These are phyloP conservation scores for Pleurotus djamor DNA, from an alignment of 768 basidiomycete genomes.

Conservation along the genomic window DNA sequence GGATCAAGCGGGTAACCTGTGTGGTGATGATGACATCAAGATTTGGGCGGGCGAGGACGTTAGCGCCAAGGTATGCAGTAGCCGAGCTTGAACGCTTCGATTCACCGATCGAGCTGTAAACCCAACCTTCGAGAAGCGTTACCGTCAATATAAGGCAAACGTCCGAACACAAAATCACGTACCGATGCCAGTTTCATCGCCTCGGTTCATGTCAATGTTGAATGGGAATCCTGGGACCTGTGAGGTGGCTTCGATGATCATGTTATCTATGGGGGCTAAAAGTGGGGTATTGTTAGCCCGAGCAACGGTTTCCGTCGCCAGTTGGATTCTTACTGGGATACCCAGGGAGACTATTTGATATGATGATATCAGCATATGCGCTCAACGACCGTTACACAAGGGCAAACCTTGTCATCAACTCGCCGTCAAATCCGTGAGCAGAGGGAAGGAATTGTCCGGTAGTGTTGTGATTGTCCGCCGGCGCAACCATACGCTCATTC, in stretches of 20 bases:
- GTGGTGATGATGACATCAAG: conserved; percentile 20
- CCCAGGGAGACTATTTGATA: conserved; percentile 25
- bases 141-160: too few species aligned
- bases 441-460: conserved; percentile 27
- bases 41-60: conserved; percentile 19
- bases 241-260: conserved; percentile 22
- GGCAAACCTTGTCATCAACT: too few species aligned
- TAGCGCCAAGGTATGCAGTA: conserved; percentile 21
- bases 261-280: conserved; percentile 17
- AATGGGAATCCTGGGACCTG: conserved; percentile 29
- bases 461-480: conserved; percentile 26
- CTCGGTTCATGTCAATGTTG: conserved; percentile 32
- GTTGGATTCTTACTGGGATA: conserved; percentile 6
- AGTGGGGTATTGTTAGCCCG: too few species aligned
- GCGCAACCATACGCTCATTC: conserved; percentile 24
- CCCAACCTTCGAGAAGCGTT: background rate
- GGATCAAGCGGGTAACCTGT: conserved; percentile 13
- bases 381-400: too few species aligned
- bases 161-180: too few species aligned
- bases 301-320: too few species aligned
- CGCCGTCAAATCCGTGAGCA: conserved; percentile 25
- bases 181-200: conserved; percentile 31
- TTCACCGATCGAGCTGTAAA: background rate
- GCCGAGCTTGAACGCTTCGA: conserved; percentile 19
- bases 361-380: background rate